Conservation (phyloP, 2,329 filamentous ascomycete genomes). For the Aspergillus phoenicis region DNA sequence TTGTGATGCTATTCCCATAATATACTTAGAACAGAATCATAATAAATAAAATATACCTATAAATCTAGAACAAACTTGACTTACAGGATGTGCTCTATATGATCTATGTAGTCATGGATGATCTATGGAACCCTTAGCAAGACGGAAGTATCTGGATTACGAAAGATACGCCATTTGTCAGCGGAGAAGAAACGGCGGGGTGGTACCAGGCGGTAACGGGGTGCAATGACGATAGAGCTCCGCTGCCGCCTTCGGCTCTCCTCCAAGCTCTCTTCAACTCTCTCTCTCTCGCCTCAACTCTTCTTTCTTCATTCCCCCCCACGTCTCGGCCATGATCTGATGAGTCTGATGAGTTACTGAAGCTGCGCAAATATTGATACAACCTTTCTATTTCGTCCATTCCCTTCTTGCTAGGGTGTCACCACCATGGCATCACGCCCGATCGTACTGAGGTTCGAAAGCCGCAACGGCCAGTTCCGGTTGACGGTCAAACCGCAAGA, state of each 20-base stretch:
- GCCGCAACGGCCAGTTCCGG: slow-evolving; percentile 90
- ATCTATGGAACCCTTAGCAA: too few species aligned
- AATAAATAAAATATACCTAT: background rate
- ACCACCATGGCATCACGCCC: slow-evolving; percentile 43
- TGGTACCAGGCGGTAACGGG: slow-evolving; percentile 11
- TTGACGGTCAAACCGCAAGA: slow-evolving; percentile 74
- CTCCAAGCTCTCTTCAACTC: slow-evolving; percentile 9
- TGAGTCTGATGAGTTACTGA: slow-evolving; percentile 4
- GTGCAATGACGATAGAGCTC: slow-evolving; percentile 31
- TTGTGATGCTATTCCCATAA: background rate
- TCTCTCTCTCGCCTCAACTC: background rate
- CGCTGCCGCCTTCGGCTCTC: slow-evolving; percentile 20
- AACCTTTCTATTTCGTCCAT: background rate
- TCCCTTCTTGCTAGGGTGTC: background rate
- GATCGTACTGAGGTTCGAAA: slow-evolving; percentile 86
- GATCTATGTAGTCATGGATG: background rate
- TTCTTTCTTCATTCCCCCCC: background rate
- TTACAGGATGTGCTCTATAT: background rate
- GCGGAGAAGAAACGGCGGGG: background rate
- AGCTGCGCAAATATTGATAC: background rate
- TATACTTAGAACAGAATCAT: slow-evolving; percentile 11
- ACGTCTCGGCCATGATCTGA: slow-evolving; percentile 2
- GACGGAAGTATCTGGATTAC: slow-evolving; percentile 8
- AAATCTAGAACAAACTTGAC: background rate
- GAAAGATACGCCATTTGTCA: background rate